phyloP scores from a whole-genome alignment of 495 filamentous ascomycete species.

The Penicillium macrosclerotiorum region DNA sequence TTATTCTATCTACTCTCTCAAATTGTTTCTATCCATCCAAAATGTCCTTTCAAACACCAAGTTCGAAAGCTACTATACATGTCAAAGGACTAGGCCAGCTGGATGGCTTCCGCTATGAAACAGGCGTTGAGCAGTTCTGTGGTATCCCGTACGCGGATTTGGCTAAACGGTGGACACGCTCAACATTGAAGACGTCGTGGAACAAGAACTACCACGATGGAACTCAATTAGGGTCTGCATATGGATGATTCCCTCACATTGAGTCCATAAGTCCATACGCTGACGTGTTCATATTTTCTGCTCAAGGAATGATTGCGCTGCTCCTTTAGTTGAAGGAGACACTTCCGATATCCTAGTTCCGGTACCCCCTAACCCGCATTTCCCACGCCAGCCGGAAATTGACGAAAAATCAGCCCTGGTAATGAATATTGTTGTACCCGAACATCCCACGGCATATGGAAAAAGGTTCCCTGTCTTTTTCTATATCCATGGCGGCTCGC shows the following conservation, averaged over 20 bases:
- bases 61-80: conserved; percentile 16
- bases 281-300: not conserved
- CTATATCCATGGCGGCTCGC: conserved; percentile 31
- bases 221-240: conserved; percentile 26
- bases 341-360: conserved; percentile 24
- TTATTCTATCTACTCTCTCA: too few species aligned
- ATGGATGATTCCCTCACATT: conserved; percentile 1
- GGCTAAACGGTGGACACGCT: conserved; percentile 27
- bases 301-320: conserved; percentile 27
- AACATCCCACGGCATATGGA: not conserved
- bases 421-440: conserved; percentile 30
- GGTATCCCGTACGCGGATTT: conserved; percentile 31
- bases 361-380: conserved; percentile 23
- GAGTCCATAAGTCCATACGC: too few species aligned
- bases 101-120: conserved; percentile 24
- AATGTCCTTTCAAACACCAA: conserved; percentile 28
- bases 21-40: too few species aligned
- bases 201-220: conserved; percentile 24
- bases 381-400: conserved; percentile 4
- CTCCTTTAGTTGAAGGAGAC: conserved; percentile 23
- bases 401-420: conserved; percentile 28
- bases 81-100: conserved; percentile 21
- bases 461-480: conserved; percentile 23
- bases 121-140: conserved; percentile 29
- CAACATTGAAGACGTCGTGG: conserved; percentile 23